Percentiles rank a stretch among this genome's conserved stretches.
Evolutionary conservation across 495 filamentous ascomycete genomes (phyloP).

Genomic region (Podospora comata): DNA sequence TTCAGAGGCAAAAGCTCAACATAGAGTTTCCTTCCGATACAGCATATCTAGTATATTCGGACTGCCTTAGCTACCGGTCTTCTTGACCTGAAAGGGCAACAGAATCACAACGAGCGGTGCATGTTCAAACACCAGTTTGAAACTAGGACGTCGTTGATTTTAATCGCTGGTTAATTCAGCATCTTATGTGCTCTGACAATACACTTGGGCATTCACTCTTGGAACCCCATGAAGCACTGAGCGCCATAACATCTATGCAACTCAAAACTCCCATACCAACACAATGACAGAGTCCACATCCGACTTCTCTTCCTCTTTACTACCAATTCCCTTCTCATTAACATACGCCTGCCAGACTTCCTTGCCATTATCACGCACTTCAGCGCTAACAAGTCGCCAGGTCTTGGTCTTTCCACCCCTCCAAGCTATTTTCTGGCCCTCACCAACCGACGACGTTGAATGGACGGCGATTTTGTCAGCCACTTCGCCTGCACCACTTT

Average conservation of each 20-base stretch:
- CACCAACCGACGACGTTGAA: neutral
- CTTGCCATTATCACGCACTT: conserved; percentile 25
- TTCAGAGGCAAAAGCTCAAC: no score
- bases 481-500: neutral
- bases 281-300: conserved; percentile 34
- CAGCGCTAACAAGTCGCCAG: conserved; percentile 37
- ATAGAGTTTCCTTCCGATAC: no score
- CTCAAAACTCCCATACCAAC: conserved; percentile 30
- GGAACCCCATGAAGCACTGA: no score
- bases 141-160: no score
- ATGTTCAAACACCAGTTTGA: no score
- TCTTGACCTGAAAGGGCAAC: no score
- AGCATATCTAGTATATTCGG: no score
- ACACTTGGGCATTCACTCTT: no score
- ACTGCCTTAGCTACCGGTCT: no score
- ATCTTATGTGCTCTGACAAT: no score
- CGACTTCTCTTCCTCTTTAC: conserved; percentile 27
- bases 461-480: neutral
- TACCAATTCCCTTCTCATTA: conserved; percentile 28
- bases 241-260: neutral
- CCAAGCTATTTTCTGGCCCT: conserved; percentile 24
- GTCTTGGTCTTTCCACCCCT: conserved; percentile 32
- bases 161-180: no score
- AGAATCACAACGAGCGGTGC: no score
- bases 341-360: conserved; percentile 42